Percentiles rank a stretch among this genome's conserved stretches.
phyloP scores from a whole-genome alignment of 2,329 filamentous ascomycete species.

The Pseudocercospora pini-densiflorae region DNA sequence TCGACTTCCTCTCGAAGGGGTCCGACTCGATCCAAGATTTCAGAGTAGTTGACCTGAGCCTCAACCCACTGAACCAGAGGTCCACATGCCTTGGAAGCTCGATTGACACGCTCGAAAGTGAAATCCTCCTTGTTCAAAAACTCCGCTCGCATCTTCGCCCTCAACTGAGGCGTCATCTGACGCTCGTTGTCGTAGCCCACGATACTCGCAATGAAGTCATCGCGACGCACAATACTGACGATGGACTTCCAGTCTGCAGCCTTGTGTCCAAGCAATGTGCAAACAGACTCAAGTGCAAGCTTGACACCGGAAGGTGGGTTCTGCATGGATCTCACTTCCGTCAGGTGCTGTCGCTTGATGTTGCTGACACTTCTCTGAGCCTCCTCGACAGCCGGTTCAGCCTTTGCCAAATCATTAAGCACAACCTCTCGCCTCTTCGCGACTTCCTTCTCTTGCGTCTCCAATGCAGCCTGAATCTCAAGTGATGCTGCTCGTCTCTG shows the following conservation, averaged over 20 bases:
- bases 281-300: conserved; percentile 93
- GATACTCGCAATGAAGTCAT: conserved; percentile 98
- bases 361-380: conserved; percentile 96
- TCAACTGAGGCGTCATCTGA: conserved; percentile 84
- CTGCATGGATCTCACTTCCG: conserved; percentile 96
- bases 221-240: conserved; percentile 82
- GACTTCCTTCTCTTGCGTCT: conserved; percentile 88
- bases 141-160: conserved; percentile 88
- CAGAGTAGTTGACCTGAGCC: conserved; percentile 97
- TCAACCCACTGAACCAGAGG: conserved; percentile 96
- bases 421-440: conserved; percentile 83
- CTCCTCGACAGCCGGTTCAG: conserved; percentile 90
- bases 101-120: conserved; percentile 94
- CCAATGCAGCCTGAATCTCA: conserved; percentile 84
- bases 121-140: conserved; percentile 94
- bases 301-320: conserved; percentile 90
- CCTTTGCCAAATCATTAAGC: conserved; percentile 81
- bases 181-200: conserved; percentile 95
- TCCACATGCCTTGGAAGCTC: conserved; percentile 94
- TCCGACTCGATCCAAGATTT: conserved; percentile 91
- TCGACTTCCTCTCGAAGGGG: conserved; percentile 89
- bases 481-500: conserved; percentile 85
- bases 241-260: conserved; percentile 90
- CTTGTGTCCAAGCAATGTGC: conserved; percentile 89
- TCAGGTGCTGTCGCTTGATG: conserved; percentile 96